These are phyloP conservation scores for Tolypocladium ovalisporum DNA, from an alignment of 2,329 filamentous ascomycete genomes.

Conservation along the genomic window DNA sequence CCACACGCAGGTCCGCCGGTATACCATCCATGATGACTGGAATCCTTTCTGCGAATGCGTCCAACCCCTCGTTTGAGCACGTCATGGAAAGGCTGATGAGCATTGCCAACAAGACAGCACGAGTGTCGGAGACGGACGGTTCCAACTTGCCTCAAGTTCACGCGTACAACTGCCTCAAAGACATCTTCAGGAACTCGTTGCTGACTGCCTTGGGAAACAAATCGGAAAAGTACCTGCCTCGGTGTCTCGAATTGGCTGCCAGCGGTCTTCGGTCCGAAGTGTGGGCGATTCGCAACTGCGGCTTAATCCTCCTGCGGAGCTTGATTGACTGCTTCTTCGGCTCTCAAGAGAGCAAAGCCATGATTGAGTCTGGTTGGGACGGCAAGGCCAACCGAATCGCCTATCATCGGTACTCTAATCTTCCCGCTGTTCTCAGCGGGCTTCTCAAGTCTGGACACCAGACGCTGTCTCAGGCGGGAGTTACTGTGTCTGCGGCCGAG, in stretches of 20 bases:
- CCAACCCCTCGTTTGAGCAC: constrained; percentile 48
- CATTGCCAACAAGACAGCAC: constrained; percentile 45
- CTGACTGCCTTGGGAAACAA: constrained; percentile 60
- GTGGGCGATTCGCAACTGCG: constrained; percentile 93
- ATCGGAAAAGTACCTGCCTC: constrained; percentile 63
- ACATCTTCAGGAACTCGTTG: constrained; percentile 76
- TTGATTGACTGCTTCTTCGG: constrained; percentile 72
- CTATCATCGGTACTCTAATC: constrained; percentile 56
- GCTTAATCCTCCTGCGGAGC: constrained; percentile 77
- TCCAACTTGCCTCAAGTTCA: constrained; percentile 81
- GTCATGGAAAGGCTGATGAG: constrained; percentile 52
- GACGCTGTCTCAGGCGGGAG: constrained; percentile 26
- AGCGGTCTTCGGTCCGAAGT: constrained; percentile 68
- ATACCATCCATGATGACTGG: constrained; percentile 80
- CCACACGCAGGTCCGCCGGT: constrained; percentile 83
- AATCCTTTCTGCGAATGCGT: constrained; percentile 57
- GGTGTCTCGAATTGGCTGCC: constrained; percentile 69
- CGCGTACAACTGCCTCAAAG: constrained; percentile 85
- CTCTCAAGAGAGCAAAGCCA: constrained; percentile 58
- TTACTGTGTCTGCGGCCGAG: constrained; percentile 40
- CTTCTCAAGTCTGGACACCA: constrained; percentile 45
- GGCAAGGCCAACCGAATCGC: constrained; percentile 54
- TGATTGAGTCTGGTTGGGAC: constrained; percentile 52
- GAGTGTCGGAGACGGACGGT: constrained; percentile 45
- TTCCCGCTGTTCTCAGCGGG: constrained; percentile 52